These are phyloP conservation scores for Globisporangium lucens DNA, from an alignment of 352 stramenopile species.

Conservation along the genomic window DNA sequence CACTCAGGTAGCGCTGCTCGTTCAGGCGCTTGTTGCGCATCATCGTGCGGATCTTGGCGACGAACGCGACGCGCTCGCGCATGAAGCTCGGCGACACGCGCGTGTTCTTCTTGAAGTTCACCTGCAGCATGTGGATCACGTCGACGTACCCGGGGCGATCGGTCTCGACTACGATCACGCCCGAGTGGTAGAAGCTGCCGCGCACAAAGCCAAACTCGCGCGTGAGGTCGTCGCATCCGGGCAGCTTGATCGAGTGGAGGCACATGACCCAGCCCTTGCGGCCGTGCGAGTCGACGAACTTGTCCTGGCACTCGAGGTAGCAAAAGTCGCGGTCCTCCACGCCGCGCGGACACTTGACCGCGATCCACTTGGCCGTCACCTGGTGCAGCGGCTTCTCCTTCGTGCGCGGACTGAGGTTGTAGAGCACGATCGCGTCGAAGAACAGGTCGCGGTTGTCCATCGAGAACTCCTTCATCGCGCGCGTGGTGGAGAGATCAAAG, in stretches of 20 bases:
- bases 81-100: conserved; percentile 44
- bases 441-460: conserved; percentile 54
- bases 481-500: conserved; percentile 62
- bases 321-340: conserved; percentile 73
- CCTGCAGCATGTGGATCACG: conserved; percentile 78
- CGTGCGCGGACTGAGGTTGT: conserved; percentile 59
- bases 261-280: conserved; percentile 82
- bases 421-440: conserved; percentile 69
- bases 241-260: conserved; percentile 83
- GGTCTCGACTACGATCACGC: conserved; percentile 75
- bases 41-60: conserved; percentile 58
- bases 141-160: conserved; percentile 72
- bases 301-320: conserved; percentile 82
- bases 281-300: conserved; percentile 78
- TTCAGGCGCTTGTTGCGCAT: conserved; percentile 71
- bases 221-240: conserved; percentile 69
- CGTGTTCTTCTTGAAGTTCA: conserved; percentile 78
- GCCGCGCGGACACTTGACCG: conserved; percentile 48
- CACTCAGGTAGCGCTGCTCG: conserved; percentile 75
- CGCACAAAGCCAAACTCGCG: conserved; percentile 74
- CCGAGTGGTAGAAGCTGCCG: conserved; percentile 83
- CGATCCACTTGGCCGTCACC: conserved; percentile 84
- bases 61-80: conserved; percentile 41
- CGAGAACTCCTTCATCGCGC: conserved; percentile 71
- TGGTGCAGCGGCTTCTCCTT: conserved; percentile 80